Base-by-base conservation (phyloP, 148 eudicot species). In the Spergularia bocconei region DNA sequence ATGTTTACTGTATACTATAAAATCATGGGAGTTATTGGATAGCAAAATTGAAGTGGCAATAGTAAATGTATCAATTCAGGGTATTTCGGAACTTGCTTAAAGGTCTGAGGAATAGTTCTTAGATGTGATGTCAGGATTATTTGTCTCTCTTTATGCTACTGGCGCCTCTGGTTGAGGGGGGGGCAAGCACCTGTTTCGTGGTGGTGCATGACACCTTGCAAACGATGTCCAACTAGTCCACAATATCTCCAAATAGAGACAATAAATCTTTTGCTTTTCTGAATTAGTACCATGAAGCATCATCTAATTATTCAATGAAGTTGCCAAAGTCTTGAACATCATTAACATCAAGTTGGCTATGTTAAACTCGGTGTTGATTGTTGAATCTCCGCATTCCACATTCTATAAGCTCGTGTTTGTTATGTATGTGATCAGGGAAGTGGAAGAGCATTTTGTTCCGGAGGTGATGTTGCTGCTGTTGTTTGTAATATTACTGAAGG, bases 381-480 rank as follows among this genome's bases (percentile, higher is more conserved):
- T 23, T 33, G 14, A 50, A 0, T 51, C 13, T 75, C 47, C 56
- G 5, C 57, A 9, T 48, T 56, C 17, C 19, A 41, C 23, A 14
- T 29, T 67, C 65, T 54, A 10, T 44, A 47, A 20, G 17, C 1
- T 47, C 11, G 62, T 56, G 17, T 52, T 17, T 58, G 17, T 48
- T 36, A 50, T 21, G 39, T 51, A 5, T 55, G 17, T 67, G 36
- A 44, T 16, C 75, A 93, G 98, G 98, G 97, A 51, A 84, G 83
- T 51, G 98, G 97, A 79, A 85, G 95, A 80, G 97, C 97, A 80
- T 93, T 93, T 80, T 93, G 90, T 89, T 91, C 95, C 62, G 98
- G 97, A 63, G 98, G 98, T 69, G 97, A 93, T 84, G 95, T 90
- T 81, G 83, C 93, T 54, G 82, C 88, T 63, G 97, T 88, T 79